A percentile compares a stretch with the other conserved stretches of the same genome.
phyloP scores from a whole-genome alignment of 768 basidiomycete genomes.

The Rhodotorula taiwanensis region DNA sequence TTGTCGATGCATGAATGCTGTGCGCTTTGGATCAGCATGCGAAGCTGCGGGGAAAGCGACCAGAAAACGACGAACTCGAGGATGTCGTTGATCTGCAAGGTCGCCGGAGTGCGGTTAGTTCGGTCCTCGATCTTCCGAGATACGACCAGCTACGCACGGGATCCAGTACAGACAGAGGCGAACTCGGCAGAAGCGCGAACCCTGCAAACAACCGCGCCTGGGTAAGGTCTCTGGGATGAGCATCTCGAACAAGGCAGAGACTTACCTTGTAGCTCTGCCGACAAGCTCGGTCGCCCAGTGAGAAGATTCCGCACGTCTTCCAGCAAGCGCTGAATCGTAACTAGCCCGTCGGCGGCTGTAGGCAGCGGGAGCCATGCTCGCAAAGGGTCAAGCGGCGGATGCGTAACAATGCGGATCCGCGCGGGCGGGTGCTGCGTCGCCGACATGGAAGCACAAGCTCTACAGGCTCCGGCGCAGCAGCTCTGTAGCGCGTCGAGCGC shows the following conservation, averaged over 20 bases:
- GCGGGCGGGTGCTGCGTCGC: constrained; percentile 18
- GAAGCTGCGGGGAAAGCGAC: no score
- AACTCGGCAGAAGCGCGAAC: constrained; percentile 14
- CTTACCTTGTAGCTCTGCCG: constrained; percentile 27
- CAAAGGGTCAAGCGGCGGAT: constrained; percentile 20
- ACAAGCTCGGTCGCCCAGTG: not conserved
- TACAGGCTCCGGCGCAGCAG: no score
- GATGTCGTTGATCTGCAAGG: constrained; percentile 28
- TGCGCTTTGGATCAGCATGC: not conserved
- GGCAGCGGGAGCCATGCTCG: constrained; percentile 32
- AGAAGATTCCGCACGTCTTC: not conserved
- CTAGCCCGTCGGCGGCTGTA: not conserved
- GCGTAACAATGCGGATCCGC: constrained; percentile 26
- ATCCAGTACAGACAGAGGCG: constrained; percentile 21
- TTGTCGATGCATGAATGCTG: not conserved
- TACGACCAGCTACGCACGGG: constrained; percentile 13
- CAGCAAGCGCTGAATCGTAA: not conserved
- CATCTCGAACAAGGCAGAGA: not conserved
- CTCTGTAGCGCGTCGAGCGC: no score
- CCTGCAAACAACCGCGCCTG: not conserved
- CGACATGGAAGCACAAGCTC: not conserved
- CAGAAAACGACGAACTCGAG: constrained; percentile 19
- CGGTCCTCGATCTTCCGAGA: no score
- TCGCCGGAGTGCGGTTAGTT: no score
- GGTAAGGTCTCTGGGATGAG: no score